These are phyloP conservation scores for Aspergillus sp. DNA, from an alignment of 2,329 filamentous ascomycete genomes.

Conservation along the genomic window DNA sequence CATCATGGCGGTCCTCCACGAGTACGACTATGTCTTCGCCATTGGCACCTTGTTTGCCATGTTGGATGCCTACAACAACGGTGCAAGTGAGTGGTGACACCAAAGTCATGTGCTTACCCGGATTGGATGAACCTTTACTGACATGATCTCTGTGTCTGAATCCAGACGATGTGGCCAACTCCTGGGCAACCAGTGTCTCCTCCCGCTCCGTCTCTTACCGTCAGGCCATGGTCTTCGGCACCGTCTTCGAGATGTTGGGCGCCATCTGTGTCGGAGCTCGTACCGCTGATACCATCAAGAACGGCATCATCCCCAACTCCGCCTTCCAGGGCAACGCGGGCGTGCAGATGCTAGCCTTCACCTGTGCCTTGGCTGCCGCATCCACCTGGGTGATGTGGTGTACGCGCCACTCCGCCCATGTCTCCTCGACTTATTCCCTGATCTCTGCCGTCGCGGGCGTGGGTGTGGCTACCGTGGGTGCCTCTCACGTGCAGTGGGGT, in stretches of 20 bases:
- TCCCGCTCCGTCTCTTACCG: conserved; percentile 62
- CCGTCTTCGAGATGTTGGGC: conserved; percentile 68
- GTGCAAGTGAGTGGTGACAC: conserved; percentile 63
- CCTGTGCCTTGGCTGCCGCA: conserved; percentile 36
- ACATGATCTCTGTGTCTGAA: neutral
- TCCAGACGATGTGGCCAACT: conserved; percentile 74
- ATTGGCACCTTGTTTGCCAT: conserved; percentile 76
- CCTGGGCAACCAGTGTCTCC: conserved; percentile 79
- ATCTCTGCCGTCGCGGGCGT: conserved; percentile 70
- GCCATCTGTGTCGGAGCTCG: conserved; percentile 68
- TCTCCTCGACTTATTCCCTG: conserved; percentile 72
- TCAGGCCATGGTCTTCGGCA: conserved; percentile 51
- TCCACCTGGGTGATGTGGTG: conserved; percentile 77
- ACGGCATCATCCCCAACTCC: conserved; percentile 66
- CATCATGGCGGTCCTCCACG: conserved; percentile 59
- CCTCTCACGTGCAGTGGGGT: conserved; percentile 65
- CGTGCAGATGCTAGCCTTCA: conserved; percentile 65
- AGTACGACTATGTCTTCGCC: conserved; percentile 72
- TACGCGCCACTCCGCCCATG: conserved; percentile 70
- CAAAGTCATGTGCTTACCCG: neutral
- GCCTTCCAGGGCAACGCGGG: conserved; percentile 64
- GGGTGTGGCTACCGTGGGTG: conserved; percentile 67
- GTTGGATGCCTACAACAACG: conserved; percentile 77
- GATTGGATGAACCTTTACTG: neutral
- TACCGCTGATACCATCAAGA: conserved; percentile 78